These are phyloP conservation scores for Iodosphaeria phyllophila DNA, from an alignment of 2,329 filamentous ascomycete genomes.

Conservation along the genomic window DNA sequence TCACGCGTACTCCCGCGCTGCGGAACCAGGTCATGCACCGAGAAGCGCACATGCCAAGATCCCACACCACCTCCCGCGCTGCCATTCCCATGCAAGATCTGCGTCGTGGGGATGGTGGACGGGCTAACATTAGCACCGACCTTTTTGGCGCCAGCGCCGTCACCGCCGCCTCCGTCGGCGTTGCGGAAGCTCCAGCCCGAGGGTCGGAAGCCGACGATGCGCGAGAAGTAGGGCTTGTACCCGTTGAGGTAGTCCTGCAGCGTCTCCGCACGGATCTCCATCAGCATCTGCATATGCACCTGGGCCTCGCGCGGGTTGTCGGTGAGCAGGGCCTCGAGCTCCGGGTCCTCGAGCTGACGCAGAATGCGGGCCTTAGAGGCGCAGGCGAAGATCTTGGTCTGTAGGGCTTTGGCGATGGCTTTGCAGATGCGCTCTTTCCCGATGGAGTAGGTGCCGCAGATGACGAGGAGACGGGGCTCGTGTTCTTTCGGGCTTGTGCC, in stretches of 20 bases:
- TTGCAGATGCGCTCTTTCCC: slow-evolving; percentile 94
- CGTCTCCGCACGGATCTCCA: slow-evolving; percentile 84
- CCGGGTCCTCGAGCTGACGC: slow-evolving; percentile 66
- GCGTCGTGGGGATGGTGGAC: slow-evolving; percentile 26
- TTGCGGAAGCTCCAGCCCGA: slow-evolving; percentile 89
- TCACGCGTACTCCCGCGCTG: slow-evolving; percentile 71
- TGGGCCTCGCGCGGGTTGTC: slow-evolving; percentile 67
- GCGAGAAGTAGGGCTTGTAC: slow-evolving; percentile 65
- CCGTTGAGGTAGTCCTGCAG: slow-evolving; percentile 72
- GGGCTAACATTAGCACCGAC: slow-evolving; percentile 36
- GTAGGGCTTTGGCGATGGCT: slow-evolving; percentile 71
- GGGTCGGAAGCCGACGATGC: slow-evolving; percentile 78
- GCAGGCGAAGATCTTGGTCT: slow-evolving; percentile 78
- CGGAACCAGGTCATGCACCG: slow-evolving; percentile 51
- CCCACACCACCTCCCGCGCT: no score
- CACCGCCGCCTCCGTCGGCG: no score
- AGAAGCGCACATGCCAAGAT: slow-evolving; percentile 64
- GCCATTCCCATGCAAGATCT: slow-evolving; percentile 34
- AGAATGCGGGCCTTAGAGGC: slow-evolving; percentile 71
- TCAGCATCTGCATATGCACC: slow-evolving; percentile 93
- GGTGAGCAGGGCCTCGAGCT: slow-evolving; percentile 62
- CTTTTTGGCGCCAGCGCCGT: slow-evolving; percentile 32
- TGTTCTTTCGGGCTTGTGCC: slow-evolving; percentile 22
- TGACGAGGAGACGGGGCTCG: slow-evolving; percentile 71
- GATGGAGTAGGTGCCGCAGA: slow-evolving; percentile 95